Percentiles rank a stretch among this genome's conserved stretches.
These are phyloP conservation scores for Ascomycota sp. DNA, from an alignment of 2,329 filamentous ascomycete species.

Conservation along the genomic window DNA sequence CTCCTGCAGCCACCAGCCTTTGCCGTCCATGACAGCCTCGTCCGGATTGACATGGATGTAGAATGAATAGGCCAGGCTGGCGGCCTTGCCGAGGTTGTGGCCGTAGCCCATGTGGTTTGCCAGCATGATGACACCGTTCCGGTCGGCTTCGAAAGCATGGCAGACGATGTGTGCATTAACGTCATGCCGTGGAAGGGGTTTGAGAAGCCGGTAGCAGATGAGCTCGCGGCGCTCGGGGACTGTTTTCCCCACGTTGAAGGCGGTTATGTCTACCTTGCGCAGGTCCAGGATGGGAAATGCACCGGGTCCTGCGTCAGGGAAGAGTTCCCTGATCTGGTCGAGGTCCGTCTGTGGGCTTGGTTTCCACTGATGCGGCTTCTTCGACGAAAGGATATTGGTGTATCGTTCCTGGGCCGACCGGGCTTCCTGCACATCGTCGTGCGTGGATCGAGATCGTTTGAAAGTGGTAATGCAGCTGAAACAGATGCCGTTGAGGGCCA, in stretches of 20 bases:
- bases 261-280: constrained; percentile 31
- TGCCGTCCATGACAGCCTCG: constrained; percentile 24
- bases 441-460: constrained; percentile 18
- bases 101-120: constrained; percentile 28
- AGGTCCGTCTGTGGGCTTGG: constrained; percentile 25
- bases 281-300: constrained; percentile 29
- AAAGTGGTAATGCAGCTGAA: constrained; percentile 33
- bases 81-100: constrained; percentile 17
- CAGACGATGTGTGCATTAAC: constrained; percentile 24
- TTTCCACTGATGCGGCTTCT: constrained; percentile 20
- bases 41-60: constrained; percentile 29
- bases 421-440: constrained; percentile 17
- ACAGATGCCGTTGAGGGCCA: constrained; percentile 20
- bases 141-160: constrained; percentile 30
- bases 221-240: constrained; percentile 26
- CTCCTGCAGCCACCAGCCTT: constrained; percentile 34
- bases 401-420: constrained; percentile 21
- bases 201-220: constrained; percentile 25
- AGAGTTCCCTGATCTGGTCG: constrained; percentile 14
- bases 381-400: constrained; percentile 16
- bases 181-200: constrained; percentile 18
- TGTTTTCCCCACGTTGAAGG: constrained; percentile 20
- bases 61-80: constrained; percentile 29
- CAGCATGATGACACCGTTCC: constrained; percentile 32
- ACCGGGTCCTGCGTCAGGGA: constrained; percentile 18